These are phyloP conservation scores for Helianthus tuberosus DNA, from an alignment of 129 eudicot species.

Conservation along the genomic window DNA sequence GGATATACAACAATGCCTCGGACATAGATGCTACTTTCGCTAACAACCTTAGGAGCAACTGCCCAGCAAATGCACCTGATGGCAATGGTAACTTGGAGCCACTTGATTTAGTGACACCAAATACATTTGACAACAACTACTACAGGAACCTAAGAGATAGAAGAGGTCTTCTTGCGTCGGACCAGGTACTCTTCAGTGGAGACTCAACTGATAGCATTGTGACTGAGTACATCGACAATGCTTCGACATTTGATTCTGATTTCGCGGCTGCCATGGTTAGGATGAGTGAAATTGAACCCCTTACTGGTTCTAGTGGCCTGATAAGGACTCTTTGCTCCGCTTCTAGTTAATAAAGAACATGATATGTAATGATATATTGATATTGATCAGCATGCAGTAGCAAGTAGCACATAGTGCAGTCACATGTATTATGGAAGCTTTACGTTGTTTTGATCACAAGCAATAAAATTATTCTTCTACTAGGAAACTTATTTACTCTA, in stretches of 20 bases:
- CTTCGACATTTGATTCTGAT: slow-evolving; percentile 40
- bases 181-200: slow-evolving; percentile 57
- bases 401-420: too few relatives aligned
- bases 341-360: neutral
- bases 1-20: slow-evolving; percentile 56
- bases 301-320: slow-evolving; percentile 43
- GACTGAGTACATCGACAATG: slow-evolving; percentile 40
- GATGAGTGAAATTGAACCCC: slow-evolving; percentile 58
- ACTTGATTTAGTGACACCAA: slow-evolving; percentile 64
- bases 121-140: slow-evolving; percentile 64
- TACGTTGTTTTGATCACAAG: neutral
- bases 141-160: slow-evolving; percentile 41
- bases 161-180: slow-evolving; percentile 64
- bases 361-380: neutral
- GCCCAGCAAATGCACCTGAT: slow-evolving; percentile 34
- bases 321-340: slow-evolving; percentile 53
- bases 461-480: too few relatives aligned
- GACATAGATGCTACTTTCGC: slow-evolving; percentile 58
- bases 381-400: neutral
- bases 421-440: neutral
- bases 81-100: slow-evolving; percentile 57
- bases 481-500: too few relatives aligned
- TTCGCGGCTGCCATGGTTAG: slow-evolving; percentile 60
- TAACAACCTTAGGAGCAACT: slow-evolving; percentile 38
- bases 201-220: slow-evolving; percentile 62